Conservation (phyloP, 768 basidiomycete species). For the Xerocomellus amylosporus region DNA sequence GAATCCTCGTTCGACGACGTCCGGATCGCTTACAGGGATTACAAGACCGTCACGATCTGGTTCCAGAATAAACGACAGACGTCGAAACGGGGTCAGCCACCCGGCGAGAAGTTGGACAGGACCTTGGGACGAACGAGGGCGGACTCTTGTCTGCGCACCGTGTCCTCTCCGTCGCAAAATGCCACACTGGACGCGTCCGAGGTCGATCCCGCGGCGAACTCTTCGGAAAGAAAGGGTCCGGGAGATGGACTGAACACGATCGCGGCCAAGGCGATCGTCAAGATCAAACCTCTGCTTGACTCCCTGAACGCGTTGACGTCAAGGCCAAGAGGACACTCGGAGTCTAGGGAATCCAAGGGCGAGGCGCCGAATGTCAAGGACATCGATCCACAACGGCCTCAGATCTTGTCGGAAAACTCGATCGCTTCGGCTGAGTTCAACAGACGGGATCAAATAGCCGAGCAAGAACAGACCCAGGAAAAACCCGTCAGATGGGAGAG, state of each 20-base stretch:
- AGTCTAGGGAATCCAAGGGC: background rate
- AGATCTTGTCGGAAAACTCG: background rate
- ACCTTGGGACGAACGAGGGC: background rate
- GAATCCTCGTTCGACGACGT: background rate
- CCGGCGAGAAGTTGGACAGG: background rate
- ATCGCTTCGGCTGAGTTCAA: background rate
- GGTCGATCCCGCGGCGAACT: background rate
- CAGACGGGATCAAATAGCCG: background rate
- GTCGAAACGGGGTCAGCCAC: slow-evolving; percentile 29
- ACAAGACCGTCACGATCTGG: slow-evolving; percentile 64
- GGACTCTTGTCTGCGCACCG: slow-evolving; percentile 26
- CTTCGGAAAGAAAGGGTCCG: background rate
- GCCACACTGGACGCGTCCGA: slow-evolving; percentile 19
- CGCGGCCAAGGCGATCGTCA: slow-evolving; percentile 16
- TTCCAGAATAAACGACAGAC: slow-evolving; percentile 80
- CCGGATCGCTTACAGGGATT: slow-evolving; percentile 30
- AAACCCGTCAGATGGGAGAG: slow-evolving; percentile 16
- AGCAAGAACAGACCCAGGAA: slow-evolving; percentile 10
- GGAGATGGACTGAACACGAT: background rate
- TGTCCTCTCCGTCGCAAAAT: slow-evolving; percentile 31
- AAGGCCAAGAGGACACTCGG: slow-evolving; percentile 1
- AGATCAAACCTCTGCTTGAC: slow-evolving; percentile 25
- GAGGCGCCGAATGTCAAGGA: slow-evolving; percentile 1
- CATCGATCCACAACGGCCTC: background rate
- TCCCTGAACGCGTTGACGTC: slow-evolving; percentile 16